Evolutionary conservation across 176 grass and related monocot species (phyloP).

Genomic region (Poa annua): DNA sequence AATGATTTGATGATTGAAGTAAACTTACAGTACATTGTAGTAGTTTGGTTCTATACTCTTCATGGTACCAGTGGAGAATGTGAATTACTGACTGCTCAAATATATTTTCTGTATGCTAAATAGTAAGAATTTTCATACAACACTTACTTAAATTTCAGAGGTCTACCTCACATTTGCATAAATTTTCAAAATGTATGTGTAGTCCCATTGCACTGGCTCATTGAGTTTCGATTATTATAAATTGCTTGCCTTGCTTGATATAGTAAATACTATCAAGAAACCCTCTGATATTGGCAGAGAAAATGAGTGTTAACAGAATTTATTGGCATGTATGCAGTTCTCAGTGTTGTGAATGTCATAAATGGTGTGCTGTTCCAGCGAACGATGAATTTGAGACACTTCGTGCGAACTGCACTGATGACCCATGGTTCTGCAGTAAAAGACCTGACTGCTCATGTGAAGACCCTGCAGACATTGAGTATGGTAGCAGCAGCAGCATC

Average conservation of each 20-base stretch:
- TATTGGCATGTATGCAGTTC: conserved; percentile 69
- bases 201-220: too few species aligned
- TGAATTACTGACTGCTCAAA: background rate
- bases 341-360: conserved; percentile 70
- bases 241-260: background rate
- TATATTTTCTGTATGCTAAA: background rate
- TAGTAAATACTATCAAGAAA: conserved; percentile 1
- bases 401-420: conserved; percentile 63
- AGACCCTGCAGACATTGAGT: conserved; percentile 69
- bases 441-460: conserved; percentile 62
- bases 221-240: too few species aligned
- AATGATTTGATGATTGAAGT: background rate
- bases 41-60: conserved; percentile 4
- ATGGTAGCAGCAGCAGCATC: conserved; percentile 35
- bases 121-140: conserved; percentile 10
- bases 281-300: conserved; percentile 47
- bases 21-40: background rate
- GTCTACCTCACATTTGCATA: conserved; percentile 11
- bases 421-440: conserved; percentile 79
- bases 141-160: conserved; percentile 1
- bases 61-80: conserved; percentile 2
- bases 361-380: conserved; percentile 41
- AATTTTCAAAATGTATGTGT: conserved; percentile 9
- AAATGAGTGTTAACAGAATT: conserved; percentile 50
- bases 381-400: conserved; percentile 53